A percentile compares a stretch with the other conserved stretches of the same genome.
These are phyloP conservation scores for Prunus campanulata DNA, from an alignment of 306 rosid species.

Conservation along the genomic window DNA sequence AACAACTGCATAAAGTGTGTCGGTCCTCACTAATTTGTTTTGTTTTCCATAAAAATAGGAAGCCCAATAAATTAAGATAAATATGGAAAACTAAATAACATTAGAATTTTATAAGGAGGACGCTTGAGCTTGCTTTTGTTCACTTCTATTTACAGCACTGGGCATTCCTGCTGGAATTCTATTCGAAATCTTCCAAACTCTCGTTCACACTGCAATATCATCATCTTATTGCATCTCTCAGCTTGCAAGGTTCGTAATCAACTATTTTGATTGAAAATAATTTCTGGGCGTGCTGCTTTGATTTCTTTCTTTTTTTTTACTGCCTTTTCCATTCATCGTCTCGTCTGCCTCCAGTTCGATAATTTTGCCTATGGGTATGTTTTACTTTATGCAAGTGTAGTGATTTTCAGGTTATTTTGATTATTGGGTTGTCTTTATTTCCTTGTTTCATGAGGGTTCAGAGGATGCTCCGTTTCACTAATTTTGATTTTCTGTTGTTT, in stretches of 20 bases:
- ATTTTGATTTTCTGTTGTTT: background rate
- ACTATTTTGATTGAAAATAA: background rate
- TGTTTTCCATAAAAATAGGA: too few relatives aligned
- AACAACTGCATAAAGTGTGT: too few relatives aligned
- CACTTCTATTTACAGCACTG: too few relatives aligned
- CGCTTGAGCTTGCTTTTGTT: too few relatives aligned
- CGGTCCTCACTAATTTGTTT: too few relatives aligned
- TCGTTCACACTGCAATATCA: background rate
- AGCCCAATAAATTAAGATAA: too few relatives aligned
- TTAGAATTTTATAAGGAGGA: too few relatives aligned
- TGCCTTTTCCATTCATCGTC: too few relatives aligned
- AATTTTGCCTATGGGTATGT: background rate
- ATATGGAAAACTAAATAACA: too few relatives aligned
- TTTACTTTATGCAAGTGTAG: background rate
- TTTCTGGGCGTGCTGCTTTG: background rate
- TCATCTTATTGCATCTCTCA: background rate
- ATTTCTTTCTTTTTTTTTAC: too few relatives aligned
- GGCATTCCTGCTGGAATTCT: background rate
- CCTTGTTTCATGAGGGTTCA: background rate
- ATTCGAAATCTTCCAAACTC: background rate
- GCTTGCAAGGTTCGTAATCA: background rate
- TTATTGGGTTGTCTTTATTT: background rate
- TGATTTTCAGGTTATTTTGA: background rate
- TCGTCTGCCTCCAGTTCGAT: too few relatives aligned
- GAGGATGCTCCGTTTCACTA: constrained; percentile 8